Conservation (phyloP, 2,329 filamentous ascomycete species). For the Alternaria triticina region DNA sequence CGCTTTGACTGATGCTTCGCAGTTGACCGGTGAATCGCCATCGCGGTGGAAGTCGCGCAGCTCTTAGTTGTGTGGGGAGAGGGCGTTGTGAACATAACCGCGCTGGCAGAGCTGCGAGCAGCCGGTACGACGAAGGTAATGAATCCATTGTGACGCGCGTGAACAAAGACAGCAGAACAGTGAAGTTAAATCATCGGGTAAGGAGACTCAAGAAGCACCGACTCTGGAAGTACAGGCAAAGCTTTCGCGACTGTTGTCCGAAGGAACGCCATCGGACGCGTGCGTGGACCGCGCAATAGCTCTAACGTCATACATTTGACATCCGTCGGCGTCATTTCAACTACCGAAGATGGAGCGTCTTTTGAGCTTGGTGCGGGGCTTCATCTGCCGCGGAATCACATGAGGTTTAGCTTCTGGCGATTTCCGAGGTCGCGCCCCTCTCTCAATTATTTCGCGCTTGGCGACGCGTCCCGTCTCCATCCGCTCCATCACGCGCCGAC, state of each 20-base stretch:
- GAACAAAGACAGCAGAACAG: background rate
- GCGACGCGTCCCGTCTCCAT: background rate
- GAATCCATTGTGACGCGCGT: slow-evolving; percentile 34
- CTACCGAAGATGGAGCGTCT: slow-evolving; percentile 3
- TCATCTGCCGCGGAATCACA: slow-evolving; percentile 1
- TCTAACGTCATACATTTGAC: slow-evolving; percentile 12
- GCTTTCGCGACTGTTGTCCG: slow-evolving; percentile 2
- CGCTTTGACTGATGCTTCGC: slow-evolving; percentile 32
- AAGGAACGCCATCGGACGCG: slow-evolving; percentile 4
- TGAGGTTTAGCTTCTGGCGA: slow-evolving; percentile 7
- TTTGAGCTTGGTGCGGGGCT: slow-evolving; percentile 6
- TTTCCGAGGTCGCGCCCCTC: slow-evolving; percentile 3
- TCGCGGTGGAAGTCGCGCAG: slow-evolving; percentile 23
- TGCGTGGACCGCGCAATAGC: slow-evolving; percentile 1
- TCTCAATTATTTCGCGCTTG: background rate
- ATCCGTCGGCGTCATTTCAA: slow-evolving; percentile 9
- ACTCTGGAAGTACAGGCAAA: background rate
- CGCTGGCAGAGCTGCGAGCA: slow-evolving; percentile 37
- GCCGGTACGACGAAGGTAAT: slow-evolving; percentile 34
- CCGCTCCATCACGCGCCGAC: background rate
- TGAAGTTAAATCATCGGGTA: background rate
- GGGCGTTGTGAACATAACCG: slow-evolving; percentile 35
- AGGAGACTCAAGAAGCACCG: slow-evolving; percentile 8
- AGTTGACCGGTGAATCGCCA: slow-evolving; percentile 32
- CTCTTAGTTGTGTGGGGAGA: slow-evolving; percentile 36